phyloP scores from a whole-genome alignment of 768 basidiomycete species.

The Cystoderma amianthinum region DNA sequence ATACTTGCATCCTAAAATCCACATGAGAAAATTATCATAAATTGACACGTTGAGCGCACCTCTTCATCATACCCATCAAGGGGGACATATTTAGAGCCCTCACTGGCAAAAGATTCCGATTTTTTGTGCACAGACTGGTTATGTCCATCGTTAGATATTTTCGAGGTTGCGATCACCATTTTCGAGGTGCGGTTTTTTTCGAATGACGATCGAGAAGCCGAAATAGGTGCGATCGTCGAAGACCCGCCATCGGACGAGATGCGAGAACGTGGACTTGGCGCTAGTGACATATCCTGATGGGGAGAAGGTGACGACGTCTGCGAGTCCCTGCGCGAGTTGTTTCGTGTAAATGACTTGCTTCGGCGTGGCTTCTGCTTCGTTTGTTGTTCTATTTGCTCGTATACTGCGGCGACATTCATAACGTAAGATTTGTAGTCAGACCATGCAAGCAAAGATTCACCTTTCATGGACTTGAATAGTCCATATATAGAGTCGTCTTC shows the following conservation, averaged over 20 bases:
- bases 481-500: constrained; percentile 87
- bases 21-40: constrained; percentile 4
- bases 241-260: constrained; percentile 31
- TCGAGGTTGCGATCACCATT: constrained; percentile 38
- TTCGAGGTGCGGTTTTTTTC: constrained; percentile 61
- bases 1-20: constrained; percentile 42
- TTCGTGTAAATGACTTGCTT: constrained; percentile 63
- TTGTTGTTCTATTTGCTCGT: constrained; percentile 69
- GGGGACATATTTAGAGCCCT: constrained; percentile 31
- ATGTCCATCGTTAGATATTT: constrained; percentile 30
- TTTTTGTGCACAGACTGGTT: constrained; percentile 44
- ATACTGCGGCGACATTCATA: constrained; percentile 38
- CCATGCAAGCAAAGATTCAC: constrained; percentile 33
- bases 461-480: constrained; percentile 81
- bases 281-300: constrained; percentile 29
- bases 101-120: constrained; percentile 47
- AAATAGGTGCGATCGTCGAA: constrained; percentile 14
- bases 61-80: constrained; percentile 30
- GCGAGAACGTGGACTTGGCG: constrained; percentile 25
- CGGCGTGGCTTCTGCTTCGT: constrained; percentile 55
- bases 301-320: constrained; percentile 40
- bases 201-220: constrained; percentile 46
- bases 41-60: constrained; percentile 8
- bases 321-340: constrained; percentile 32
- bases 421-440: no score